phyloP scores from a whole-genome alignment of 371 early-diverging fungal species.

The Mortierella sp. region DNA sequence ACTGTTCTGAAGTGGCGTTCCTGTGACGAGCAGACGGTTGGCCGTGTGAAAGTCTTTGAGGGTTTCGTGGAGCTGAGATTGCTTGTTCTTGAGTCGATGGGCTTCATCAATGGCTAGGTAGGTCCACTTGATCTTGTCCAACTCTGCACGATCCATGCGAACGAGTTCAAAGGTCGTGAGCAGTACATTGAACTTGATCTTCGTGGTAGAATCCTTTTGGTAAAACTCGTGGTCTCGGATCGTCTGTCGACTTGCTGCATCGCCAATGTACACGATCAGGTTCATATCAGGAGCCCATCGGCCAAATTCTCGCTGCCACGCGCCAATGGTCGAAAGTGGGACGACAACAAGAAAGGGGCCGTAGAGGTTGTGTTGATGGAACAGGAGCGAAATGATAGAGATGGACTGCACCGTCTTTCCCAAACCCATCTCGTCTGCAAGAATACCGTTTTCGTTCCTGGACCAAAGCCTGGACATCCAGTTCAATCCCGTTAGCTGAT shows the following conservation, averaged over 20 bases:
- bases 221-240: slow-evolving; percentile 95
- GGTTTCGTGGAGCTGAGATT: slow-evolving; percentile 88
- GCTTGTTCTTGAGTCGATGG: slow-evolving; percentile 90
- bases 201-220: slow-evolving; percentile 56
- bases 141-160: slow-evolving; percentile 85
- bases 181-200: slow-evolving; percentile 89
- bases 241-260: slow-evolving; percentile 79
- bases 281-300: slow-evolving; percentile 97
- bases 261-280: slow-evolving; percentile 89
- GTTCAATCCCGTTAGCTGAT: slow-evolving; percentile 97
- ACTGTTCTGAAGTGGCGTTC: slow-evolving; percentile 92
- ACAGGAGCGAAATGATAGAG: slow-evolving; percentile 94
- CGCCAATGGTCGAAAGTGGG: slow-evolving; percentile 92
- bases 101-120: slow-evolving; percentile 93
- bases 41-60: slow-evolving; percentile 78
- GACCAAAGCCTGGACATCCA: slow-evolving; percentile 99
- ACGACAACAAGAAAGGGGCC: slow-evolving; percentile 98
- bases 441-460: slow-evolving; percentile 92
- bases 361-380: slow-evolving; percentile 82
- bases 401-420: slow-evolving; percentile 99
- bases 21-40: slow-evolving; percentile 88
- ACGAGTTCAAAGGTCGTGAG: slow-evolving; percentile 97
- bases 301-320: slow-evolving; percentile 95
- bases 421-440: slow-evolving; percentile 95
- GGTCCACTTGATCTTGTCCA: slow-evolving; percentile 84